Conservation (phyloP, 257 asterid genomes). For the Forsythia viridissima region DNA sequence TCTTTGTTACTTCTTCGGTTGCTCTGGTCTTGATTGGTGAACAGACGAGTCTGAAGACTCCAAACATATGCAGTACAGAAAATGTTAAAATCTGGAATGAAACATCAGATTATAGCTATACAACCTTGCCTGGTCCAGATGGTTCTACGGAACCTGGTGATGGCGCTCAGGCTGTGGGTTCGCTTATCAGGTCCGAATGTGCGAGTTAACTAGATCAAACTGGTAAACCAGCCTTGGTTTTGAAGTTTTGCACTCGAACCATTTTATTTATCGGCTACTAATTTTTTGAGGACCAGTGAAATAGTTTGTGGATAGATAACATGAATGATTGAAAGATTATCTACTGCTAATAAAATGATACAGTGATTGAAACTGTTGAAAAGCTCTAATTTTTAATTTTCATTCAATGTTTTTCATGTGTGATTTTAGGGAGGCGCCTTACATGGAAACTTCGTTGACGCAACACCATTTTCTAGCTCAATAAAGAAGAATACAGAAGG, state of each 20-base stretch:
- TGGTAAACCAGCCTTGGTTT: neutral
- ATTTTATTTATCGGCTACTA: neutral
- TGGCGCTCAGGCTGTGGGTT: too few species aligned
- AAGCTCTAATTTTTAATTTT: neutral
- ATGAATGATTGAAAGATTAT: neutral
- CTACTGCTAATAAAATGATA: too few species aligned
- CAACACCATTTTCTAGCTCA: conserved; percentile 82
- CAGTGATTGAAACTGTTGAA: neutral
- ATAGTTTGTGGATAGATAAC: neutral
- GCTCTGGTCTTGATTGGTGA: too few species aligned
- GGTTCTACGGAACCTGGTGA: neutral
- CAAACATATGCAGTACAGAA: neutral
- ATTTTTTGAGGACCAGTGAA: neutral
- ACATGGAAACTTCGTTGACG: conserved; percentile 81
- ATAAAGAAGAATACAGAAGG: conserved; percentile 34
- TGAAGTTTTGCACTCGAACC: neutral
- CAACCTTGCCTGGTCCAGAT: neutral
- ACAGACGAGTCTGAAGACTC: too few species aligned
- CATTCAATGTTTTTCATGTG: neutral
- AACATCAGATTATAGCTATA: neutral
- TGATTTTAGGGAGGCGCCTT: conserved; percentile 72
- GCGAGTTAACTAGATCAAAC: neutral
- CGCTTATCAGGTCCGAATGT: too few species aligned
- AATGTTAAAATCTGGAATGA: neutral
- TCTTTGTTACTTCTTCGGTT: neutral